These are phyloP conservation scores for Isatis tinctoria DNA, from an alignment of 345 rosid species.

Conservation along the genomic window DNA sequence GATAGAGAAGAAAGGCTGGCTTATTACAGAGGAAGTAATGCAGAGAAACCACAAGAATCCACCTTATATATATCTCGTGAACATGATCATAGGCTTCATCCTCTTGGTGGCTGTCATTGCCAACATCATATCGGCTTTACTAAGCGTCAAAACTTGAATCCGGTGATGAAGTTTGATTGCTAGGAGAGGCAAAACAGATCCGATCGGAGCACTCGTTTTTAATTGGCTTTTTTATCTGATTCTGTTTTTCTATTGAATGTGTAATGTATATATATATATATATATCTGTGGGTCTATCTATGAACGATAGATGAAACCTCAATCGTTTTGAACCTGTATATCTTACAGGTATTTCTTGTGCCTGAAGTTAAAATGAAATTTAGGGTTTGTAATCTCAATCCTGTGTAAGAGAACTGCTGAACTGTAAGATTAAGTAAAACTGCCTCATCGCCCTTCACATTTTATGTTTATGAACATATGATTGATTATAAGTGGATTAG, in stretches of 20 bases:
- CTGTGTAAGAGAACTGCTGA: too few relatives aligned
- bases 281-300: not conserved
- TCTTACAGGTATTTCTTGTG: not conserved
- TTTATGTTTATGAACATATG: too few relatives aligned
- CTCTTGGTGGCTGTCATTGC: constrained; percentile 13
- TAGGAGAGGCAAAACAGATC: not conserved
- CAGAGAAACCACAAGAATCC: not conserved
- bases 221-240: not conserved
- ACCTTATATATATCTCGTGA: not conserved
- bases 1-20: constrained; percentile 12
- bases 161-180: not conserved
- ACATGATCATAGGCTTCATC: constrained; percentile 8
- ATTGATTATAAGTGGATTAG: too few relatives aligned
- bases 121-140: not conserved
- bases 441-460: not conserved
- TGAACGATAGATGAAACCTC: not conserved
- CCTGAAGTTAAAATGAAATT: not conserved
- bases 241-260: not conserved
- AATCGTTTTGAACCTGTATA: not conserved
- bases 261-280: too few relatives aligned
- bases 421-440: not conserved
- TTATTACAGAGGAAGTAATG: not conserved
- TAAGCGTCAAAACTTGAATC: not conserved
- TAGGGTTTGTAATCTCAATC: not conserved
- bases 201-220: not conserved